Evolutionary conservation across 495 filamentous ascomycete genomes (phyloP).

Genomic region (Penicillium cataractarum): DNA sequence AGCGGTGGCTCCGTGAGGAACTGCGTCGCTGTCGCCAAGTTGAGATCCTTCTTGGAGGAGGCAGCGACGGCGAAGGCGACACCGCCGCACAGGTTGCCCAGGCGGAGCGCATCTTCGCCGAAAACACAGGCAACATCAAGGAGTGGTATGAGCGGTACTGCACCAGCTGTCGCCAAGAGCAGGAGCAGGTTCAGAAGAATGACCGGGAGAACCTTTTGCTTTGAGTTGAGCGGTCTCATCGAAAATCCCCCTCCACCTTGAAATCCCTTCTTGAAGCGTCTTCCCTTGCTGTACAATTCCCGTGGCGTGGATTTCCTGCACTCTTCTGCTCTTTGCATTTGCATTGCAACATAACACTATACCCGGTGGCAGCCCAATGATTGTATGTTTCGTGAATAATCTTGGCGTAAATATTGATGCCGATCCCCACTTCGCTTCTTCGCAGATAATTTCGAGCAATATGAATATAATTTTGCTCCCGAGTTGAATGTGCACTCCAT

Average conservation of each 20-base stretch:
- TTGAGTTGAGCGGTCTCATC: constrained; percentile 16
- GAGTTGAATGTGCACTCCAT: not conserved
- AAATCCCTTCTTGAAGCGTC: constrained; percentile 2
- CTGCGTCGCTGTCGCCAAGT: constrained; percentile 67
- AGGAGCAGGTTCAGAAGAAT: constrained; percentile 35
- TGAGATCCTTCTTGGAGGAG: constrained; percentile 48
- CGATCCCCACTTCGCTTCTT: constrained; percentile 9
- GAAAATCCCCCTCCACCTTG: not conserved
- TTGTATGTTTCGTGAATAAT: constrained; percentile 19
- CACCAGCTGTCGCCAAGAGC: constrained; percentile 69
- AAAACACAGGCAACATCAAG: constrained; percentile 54
- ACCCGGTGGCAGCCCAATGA: constrained; percentile 31
- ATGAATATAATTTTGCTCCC: constrained; percentile 12
- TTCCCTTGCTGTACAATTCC: constrained; percentile 8
- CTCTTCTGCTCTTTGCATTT: constrained; percentile 19
- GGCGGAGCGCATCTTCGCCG: constrained; percentile 35
- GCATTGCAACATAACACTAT: constrained; percentile 30
- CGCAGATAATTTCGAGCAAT: constrained; percentile 19
- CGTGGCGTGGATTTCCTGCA: constrained; percentile 12
- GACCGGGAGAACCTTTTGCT: constrained; percentile 19
- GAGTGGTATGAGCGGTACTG: constrained; percentile 75
- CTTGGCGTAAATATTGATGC: constrained; percentile 17
- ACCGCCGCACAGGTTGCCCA: constrained; percentile 27
- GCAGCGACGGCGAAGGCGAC: constrained; percentile 33
- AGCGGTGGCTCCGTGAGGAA: constrained; percentile 83